Evolutionary conservation across 2,329 filamentous ascomycete species (phyloP), one percentile per base, ranked within the genome.

Genomic region (Stagonosporopsis chrysanthemi): DNA sequence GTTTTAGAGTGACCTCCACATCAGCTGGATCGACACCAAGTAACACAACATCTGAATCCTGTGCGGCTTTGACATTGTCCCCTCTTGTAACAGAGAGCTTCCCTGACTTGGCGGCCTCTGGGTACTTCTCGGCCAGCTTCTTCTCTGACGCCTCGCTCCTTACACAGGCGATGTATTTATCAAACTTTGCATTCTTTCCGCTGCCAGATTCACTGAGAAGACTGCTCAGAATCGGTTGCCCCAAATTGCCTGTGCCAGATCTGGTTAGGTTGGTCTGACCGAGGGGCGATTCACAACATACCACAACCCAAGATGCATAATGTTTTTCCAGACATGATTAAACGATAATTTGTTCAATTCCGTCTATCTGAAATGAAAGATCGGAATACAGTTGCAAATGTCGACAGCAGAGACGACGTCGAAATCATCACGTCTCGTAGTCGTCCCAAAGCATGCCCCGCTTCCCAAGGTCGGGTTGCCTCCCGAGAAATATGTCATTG

Each of bases 1-100:
- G 66, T 0, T 63, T 67, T 5, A 85, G 63, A 0, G 79, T 75
- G 0, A 61, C 36, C 11, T 73, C 64, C 2, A 84, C 75, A 23
- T 81, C 78, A 2, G 77, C 67, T 0, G 83, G 83, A 39, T 84
- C 80, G 2, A 80, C 77, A 2, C 72, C 82, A 1, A 85, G 71
- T 1, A 85, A 74, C 1, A 83, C 58, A 1, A 83, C 74, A 11
- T 80, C 69, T 3, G 80, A 74, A 1, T 66, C 56, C 19, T 72
- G 54, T 0, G 75, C 66, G 2, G 79, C 80, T 12, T 67, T 64
- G 36, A 73, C 63, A 29, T 75, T 76, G 47, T 77, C 74, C 1
- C 74, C 71, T 6, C 75, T 72, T 4, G 70, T 70, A 2, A 78
- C 66, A 1, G 75, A 63, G 7, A 78, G 54, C 40, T 72, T 69